Percentiles rank a stretch among this genome's conserved stretches.
Evolutionary conservation across 352 stramenopile species (phyloP).

Genomic region (Globisporangium rhizosaccharum): DNA sequence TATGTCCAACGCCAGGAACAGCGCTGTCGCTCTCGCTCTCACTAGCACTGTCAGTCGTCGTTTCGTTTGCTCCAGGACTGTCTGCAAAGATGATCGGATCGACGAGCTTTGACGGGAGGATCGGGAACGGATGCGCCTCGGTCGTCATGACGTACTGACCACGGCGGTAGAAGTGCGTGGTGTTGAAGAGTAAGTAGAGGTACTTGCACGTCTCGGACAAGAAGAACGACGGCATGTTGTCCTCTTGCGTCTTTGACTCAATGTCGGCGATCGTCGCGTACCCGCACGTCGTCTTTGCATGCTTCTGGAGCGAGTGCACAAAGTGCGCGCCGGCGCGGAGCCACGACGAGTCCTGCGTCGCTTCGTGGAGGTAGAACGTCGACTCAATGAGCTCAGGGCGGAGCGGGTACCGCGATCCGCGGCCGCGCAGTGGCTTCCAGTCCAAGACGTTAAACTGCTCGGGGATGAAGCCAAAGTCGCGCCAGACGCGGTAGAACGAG

Average conservation of each 20-base stretch:
- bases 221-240: slow-evolving; percentile 99
- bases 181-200: slow-evolving; percentile 95
- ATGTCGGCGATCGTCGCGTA: slow-evolving; percentile 90
- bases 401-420: slow-evolving; percentile 85
- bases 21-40: not conserved
- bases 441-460: slow-evolving; percentile 93
- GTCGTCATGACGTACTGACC: slow-evolving; percentile 95
- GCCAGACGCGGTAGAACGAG: slow-evolving; percentile 93
- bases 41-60: not conserved
- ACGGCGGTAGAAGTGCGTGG: slow-evolving; percentile 85
- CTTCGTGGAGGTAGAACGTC: slow-evolving; percentile 94
- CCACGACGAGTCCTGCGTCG: slow-evolving; percentile 82
- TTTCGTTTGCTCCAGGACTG: not conserved
- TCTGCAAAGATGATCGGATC: slow-evolving; percentile 31
- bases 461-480: slow-evolving; percentile 93
- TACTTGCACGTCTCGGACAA: slow-evolving; percentile 99
- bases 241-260: slow-evolving; percentile 82
- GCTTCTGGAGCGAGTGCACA: slow-evolving; percentile 86
- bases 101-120: slow-evolving; percentile 47
- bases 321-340: slow-evolving; percentile 70
- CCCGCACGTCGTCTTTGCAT: slow-evolving; percentile 90
- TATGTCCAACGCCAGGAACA: slow-evolving; percentile 13
- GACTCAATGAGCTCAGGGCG: slow-evolving; percentile 97
- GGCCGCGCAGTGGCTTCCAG: slow-evolving; percentile 64
- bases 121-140: slow-evolving; percentile 93